Conservation (phyloP, 352 stramenopile genomes). For the Phytopythium cucurbitacearum region DNA sequence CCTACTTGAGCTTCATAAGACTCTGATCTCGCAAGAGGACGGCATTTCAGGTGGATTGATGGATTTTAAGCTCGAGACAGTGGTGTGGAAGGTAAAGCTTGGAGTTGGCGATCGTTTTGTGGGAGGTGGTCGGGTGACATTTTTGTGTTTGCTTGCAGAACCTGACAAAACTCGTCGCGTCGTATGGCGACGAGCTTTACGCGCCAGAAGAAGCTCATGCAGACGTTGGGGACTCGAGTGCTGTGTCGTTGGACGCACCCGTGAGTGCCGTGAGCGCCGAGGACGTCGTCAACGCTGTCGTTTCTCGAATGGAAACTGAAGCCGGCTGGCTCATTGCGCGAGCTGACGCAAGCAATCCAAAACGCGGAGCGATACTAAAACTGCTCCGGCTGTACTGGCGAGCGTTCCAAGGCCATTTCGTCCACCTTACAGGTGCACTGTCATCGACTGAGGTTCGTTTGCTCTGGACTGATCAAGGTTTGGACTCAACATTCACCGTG, state of each 20-base stretch:
- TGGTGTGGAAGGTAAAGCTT: slow-evolving; percentile 44
- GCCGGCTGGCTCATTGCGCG: slow-evolving; percentile 12
- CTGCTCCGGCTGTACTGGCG: slow-evolving; percentile 53
- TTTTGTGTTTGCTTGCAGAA: slow-evolving; percentile 18
- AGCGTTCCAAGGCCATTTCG: slow-evolving; percentile 54
- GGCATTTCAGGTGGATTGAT: background rate
- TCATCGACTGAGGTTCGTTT: slow-evolving; percentile 13
- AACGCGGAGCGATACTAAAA: slow-evolving; percentile 20
- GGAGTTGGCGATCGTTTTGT: background rate
- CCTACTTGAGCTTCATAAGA: slow-evolving; percentile 12
- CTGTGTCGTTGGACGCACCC: background rate
- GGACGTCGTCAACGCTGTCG: slow-evolving; percentile 20
- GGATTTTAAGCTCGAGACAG: slow-evolving; percentile 37
- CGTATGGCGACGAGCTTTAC: slow-evolving; percentile 15
- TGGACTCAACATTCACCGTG: background rate
- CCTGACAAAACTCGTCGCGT: slow-evolving; percentile 34
- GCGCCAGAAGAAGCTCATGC: background rate
- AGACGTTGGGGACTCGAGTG: background rate
- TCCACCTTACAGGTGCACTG: slow-evolving; percentile 17
- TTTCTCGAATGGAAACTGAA: slow-evolving; percentile 26
- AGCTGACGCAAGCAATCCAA: background rate
- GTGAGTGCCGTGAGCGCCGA: slow-evolving; percentile 20
- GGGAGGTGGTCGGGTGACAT: background rate
- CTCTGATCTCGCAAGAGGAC: background rate
- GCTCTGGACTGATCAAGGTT: background rate